Conservation (phyloP, 1,284 basidiomycete species). For the Exobasidium rhododendri region DNA sequence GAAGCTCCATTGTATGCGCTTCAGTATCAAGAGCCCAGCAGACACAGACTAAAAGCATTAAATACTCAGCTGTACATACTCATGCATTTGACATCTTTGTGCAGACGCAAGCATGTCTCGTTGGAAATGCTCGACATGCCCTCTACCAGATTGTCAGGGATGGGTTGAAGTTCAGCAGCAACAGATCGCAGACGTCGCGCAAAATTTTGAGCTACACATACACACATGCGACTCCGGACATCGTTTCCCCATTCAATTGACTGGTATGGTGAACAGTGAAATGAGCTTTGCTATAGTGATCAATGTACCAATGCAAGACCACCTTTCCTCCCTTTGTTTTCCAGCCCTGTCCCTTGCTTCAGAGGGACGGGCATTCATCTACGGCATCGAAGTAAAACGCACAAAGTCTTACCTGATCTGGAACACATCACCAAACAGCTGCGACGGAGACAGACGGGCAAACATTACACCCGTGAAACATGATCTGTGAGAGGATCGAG, state of each 20-base stretch:
- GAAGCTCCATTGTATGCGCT: slow-evolving; percentile 56
- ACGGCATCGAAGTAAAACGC: not conserved
- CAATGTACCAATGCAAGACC: not conserved
- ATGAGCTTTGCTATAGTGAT: no score
- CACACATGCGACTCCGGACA: slow-evolving; percentile 56
- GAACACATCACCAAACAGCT: not conserved
- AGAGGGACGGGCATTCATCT: slow-evolving; percentile 43
- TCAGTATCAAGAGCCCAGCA: slow-evolving; percentile 52
- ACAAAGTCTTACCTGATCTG: not conserved
- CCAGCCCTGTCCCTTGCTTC: slow-evolving; percentile 53
- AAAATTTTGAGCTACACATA: slow-evolving; percentile 54
- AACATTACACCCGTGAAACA: not conserved
- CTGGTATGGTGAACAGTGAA: slow-evolving; percentile 56
- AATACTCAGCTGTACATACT: slow-evolving; percentile 57
- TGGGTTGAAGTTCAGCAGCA: slow-evolving; percentile 51
- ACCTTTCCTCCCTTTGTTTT: not conserved
- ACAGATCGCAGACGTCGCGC: slow-evolving; percentile 42
- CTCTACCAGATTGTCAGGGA: slow-evolving; percentile 56
- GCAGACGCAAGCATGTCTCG: slow-evolving; percentile 46
- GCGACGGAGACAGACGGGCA: not conserved
- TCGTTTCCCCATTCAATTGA: slow-evolving; percentile 55
- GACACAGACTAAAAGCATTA: slow-evolving; percentile 58
- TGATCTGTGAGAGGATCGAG: no score
- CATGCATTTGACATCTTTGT: slow-evolving; percentile 56
- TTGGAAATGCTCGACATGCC: slow-evolving; percentile 56